Evolutionary conservation across 805 yeast species (phyloP), one percentile per base, ranked within the genome.

Genomic region (Lipomyces orientalis): DNA sequence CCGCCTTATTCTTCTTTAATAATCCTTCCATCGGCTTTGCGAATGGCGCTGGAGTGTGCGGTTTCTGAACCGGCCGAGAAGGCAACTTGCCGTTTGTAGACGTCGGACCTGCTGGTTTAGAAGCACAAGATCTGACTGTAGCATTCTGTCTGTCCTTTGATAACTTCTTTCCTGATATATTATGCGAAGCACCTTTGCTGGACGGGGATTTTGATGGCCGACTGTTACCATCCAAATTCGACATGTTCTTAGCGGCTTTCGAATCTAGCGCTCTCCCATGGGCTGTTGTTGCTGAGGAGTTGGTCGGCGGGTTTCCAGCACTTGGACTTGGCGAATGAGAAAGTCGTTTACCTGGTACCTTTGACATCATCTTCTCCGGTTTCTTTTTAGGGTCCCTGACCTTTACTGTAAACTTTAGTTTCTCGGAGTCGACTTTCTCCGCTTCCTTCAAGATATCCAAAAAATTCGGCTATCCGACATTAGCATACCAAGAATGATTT

Each of bases 391-490:
- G 61, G 33, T 71, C 73, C 7, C 64, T 66, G 19, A 79, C 75
- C 65, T 79, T 85, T 77, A 74, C 81, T 65, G 75, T 81, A 71
- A 75, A 76, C 58, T 80, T 85, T 73, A 80, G 80, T 75, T 81
- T 82, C 68, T 75, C 82, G 34, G 82, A 80, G 74, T 89, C 90
- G 1, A 90, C 84, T 12, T 79, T 78, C 14, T 84, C 84, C 0
- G 94, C 95, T 75, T 86, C 86, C 74, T 86, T 86, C 90, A 90
- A 86, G 62, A 90, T 81, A 56, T 90, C 90, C 64, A 83, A 83
- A 75, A 88, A 90, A 19, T 87, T 85, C 76, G 88, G 77, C 75
- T 87, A 33, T 33, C 14, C 22, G 25, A 35, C n/a, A 31, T 58
- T 46, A 39, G 54, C 61, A 58, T 6, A 16, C 2, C 31, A 16